phyloP scores from a whole-genome alignment of 1,139 yeast genomes.

The Candida frijolesensis region DNA sequence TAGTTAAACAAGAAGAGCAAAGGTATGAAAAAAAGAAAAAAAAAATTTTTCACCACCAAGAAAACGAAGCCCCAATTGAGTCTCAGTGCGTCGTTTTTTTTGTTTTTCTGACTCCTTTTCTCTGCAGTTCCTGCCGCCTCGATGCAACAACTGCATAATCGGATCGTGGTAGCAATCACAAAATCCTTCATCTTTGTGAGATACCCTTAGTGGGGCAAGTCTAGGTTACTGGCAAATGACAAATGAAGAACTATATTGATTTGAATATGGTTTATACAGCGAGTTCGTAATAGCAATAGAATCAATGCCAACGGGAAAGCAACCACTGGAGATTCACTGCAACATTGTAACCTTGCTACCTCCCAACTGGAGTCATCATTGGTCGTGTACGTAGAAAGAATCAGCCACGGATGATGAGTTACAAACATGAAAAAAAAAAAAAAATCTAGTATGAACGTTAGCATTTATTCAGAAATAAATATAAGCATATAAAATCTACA shows the following conservation, averaged over 20 bases:
- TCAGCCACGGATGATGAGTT: neutral
- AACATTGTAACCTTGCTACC: too few relatives aligned
- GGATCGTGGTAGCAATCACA: too few relatives aligned
- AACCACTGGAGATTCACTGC: too few relatives aligned
- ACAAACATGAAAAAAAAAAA: neutral
- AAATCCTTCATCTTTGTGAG: too few relatives aligned
- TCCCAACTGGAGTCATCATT: too few relatives aligned
- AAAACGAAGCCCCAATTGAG: neutral
- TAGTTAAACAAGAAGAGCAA: neutral
- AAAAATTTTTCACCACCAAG: neutral
- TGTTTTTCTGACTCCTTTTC: neutral
- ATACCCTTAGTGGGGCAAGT: too few relatives aligned
- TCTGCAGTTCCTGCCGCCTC: neutral
- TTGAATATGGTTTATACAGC: too few relatives aligned
- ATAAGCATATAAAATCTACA: constrained; percentile 17
- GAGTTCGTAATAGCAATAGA: too few relatives aligned
- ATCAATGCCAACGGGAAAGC: too few relatives aligned
- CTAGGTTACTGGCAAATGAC: too few relatives aligned
- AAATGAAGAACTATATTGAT: too few relatives aligned
- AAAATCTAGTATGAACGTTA: neutral
- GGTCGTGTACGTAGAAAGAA: too few relatives aligned
- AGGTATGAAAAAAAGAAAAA: neutral
- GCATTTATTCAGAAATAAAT: neutral
- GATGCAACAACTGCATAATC: neutral
- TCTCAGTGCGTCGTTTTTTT: neutral